Percentiles rank a stretch among this genome's conserved stretches.
These are phyloP conservation scores for Thamnidium elegans DNA, from an alignment of 192 early-diverging fungal species.

Conservation along the genomic window DNA sequence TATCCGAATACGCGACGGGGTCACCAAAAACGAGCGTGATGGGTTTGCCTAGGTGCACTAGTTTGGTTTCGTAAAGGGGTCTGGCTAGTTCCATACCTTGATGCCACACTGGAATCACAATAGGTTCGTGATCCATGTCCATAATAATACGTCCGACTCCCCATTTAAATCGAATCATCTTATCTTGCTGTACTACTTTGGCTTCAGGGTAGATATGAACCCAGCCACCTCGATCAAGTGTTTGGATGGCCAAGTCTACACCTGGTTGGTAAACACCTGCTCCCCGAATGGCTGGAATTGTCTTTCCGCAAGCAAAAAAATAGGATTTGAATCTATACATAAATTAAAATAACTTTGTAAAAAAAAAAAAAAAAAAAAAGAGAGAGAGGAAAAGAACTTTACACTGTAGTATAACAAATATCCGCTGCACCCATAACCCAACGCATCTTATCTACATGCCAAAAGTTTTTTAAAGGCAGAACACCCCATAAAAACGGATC, in stretches of 20 bases:
- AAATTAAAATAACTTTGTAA: no score
- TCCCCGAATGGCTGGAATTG: slow-evolving; percentile 80
- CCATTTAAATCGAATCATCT: slow-evolving; percentile 75
- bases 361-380: background rate
- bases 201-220: slow-evolving; percentile 91
- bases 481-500: slow-evolving; percentile 77
- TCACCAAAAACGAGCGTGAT: slow-evolving; percentile 70
- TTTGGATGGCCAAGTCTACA: slow-evolving; percentile 72
- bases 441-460: slow-evolving; percentile 53
- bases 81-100: slow-evolving; percentile 60
- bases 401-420: slow-evolving; percentile 76
- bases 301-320: slow-evolving; percentile 80
- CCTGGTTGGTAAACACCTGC: slow-evolving; percentile 83
- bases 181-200: slow-evolving; percentile 59
- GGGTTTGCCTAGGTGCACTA: slow-evolving; percentile 52
- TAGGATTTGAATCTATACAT: slow-evolving; percentile 40
- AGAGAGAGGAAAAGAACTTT: no score
- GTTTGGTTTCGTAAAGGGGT: slow-evolving; percentile 49
- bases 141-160: slow-evolving; percentile 83
- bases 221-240: slow-evolving; percentile 70
- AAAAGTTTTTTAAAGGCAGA: slow-evolving; percentile 55
- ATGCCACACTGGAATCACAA: slow-evolving; percentile 74
- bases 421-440: slow-evolving; percentile 90
- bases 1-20: slow-evolving; percentile 64
- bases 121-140: slow-evolving; percentile 63